Evolutionary conservation across 225 moss, liverwort and hornwort genomes (phyloP).

Genomic region (Marchantia polymorpha): DNA sequence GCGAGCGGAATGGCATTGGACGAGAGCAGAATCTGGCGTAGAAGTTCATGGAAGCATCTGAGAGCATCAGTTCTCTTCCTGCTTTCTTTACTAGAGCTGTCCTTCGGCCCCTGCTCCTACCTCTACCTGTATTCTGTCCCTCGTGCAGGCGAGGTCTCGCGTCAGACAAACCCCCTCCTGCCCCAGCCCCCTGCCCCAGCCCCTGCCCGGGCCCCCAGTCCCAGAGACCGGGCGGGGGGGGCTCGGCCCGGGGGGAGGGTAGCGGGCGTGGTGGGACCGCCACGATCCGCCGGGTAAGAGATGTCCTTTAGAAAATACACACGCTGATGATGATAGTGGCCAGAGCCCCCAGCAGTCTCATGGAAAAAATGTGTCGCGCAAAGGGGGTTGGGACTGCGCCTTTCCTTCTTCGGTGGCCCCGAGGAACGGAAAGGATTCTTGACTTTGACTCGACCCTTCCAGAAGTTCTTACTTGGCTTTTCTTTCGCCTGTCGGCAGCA

Average conservation of each 20-base stretch:
- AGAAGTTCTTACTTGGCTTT: background rate
- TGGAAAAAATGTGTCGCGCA: background rate
- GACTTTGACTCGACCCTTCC: background rate
- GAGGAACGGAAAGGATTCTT: too few species aligned
- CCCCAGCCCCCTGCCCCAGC: background rate
- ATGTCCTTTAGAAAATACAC: background rate
- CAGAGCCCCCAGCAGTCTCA: background rate
- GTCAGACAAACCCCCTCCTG: too few species aligned
- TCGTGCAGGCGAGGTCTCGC: too few species aligned
- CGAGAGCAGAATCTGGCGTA: constrained; percentile 11
- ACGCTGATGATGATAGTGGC: background rate
- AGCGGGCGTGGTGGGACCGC: background rate
- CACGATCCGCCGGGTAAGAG: background rate
- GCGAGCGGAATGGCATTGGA: background rate
- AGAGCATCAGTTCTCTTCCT: constrained; percentile 3
- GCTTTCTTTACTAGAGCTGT: background rate
- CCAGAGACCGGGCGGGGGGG: too few species aligned
- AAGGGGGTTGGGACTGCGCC: too few species aligned
- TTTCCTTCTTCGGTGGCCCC: too few species aligned
- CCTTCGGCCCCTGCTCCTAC: background rate
- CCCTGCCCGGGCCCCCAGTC: background rate
- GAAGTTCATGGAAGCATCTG: constrained; percentile 24
- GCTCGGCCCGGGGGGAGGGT: background rate
- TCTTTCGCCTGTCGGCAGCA: background rate
- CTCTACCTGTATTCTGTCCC: background rate